Evolutionary conservation across 306 rosid species (phyloP).

Genomic region (Rubus idaeus): DNA sequence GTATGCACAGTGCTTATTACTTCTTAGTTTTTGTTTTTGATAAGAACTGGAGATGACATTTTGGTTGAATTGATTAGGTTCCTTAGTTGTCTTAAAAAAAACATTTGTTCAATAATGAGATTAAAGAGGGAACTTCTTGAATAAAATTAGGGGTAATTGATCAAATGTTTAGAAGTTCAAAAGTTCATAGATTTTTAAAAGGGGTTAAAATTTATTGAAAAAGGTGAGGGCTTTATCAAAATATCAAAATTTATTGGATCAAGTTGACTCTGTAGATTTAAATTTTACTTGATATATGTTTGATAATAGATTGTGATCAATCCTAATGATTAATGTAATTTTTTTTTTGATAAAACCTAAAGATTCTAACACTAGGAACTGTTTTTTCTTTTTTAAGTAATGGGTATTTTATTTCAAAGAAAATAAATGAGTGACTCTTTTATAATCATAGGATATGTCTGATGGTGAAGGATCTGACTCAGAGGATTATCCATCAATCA

Average conservation of each 20-base stretch:
- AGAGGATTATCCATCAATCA: slow-evolving; percentile 29
- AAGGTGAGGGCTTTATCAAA: background rate
- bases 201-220: background rate
- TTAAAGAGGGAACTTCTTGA: background rate
- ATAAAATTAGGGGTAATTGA: background rate
- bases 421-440: background rate
- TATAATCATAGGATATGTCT: slow-evolving; percentile 26
- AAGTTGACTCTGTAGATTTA: background rate
- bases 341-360: background rate
- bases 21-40: background rate
- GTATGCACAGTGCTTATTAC: background rate
- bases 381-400: no score
- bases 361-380: background rate
- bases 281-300: background rate
- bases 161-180: background rate
- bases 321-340: background rate
- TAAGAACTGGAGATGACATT: background rate
- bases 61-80: background rate
- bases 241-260: background rate
- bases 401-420: background rate
- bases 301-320: background rate
- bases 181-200: background rate
- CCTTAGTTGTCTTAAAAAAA: background rate
- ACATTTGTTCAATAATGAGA: background rate
- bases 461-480: slow-evolving; percentile 13